These are phyloP conservation scores for Ophiocordyceps sinensis DNA, from an alignment of 2,329 filamentous ascomycete genomes.

Conservation along the genomic window DNA sequence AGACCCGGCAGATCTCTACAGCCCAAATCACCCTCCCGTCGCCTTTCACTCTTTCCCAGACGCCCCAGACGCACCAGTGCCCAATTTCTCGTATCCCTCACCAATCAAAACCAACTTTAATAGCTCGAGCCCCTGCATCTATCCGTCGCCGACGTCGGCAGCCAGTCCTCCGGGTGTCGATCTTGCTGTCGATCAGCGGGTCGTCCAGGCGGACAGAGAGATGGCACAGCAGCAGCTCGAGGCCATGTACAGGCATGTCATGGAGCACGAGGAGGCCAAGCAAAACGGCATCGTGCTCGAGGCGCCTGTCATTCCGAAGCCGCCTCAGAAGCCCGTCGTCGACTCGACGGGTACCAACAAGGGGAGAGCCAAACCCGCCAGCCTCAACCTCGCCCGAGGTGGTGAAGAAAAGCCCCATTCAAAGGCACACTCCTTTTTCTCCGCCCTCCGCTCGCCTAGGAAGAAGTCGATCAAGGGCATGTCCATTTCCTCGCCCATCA, in stretches of 20 bases:
- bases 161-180: slow-evolving; percentile 42
- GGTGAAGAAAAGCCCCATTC: slow-evolving; percentile 38
- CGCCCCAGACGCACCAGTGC: slow-evolving; percentile 14
- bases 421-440: slow-evolving; percentile 43
- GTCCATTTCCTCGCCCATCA: slow-evolving; percentile 50
- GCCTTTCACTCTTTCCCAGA: slow-evolving; percentile 1
- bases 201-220: slow-evolving; percentile 60
- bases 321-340: slow-evolving; percentile 11
- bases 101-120: slow-evolving; percentile 21
- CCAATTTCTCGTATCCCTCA: slow-evolving; percentile 37
- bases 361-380: slow-evolving; percentile 32
- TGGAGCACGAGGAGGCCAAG: slow-evolving; percentile 71
- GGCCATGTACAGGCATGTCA: slow-evolving; percentile 78
- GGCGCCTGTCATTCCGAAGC: slow-evolving; percentile 19
- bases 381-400: slow-evolving; percentile 29
- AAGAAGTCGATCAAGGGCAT: slow-evolving; percentile 37
- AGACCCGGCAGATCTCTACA: slow-evolving; percentile 9
- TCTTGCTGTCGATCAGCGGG: slow-evolving; percentile 58
- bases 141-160: slow-evolving; percentile 31
- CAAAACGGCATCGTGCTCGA: slow-evolving; percentile 37
- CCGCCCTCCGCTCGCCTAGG: slow-evolving; percentile 45
- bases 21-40: slow-evolving; percentile 6
- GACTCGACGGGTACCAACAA: slow-evolving; percentile 24
- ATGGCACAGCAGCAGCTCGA: slow-evolving; percentile 75
- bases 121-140: slow-evolving; percentile 24